Evolutionary conservation across 768 basidiomycete species (phyloP).

Genomic region (Amanita brunnescens): DNA sequence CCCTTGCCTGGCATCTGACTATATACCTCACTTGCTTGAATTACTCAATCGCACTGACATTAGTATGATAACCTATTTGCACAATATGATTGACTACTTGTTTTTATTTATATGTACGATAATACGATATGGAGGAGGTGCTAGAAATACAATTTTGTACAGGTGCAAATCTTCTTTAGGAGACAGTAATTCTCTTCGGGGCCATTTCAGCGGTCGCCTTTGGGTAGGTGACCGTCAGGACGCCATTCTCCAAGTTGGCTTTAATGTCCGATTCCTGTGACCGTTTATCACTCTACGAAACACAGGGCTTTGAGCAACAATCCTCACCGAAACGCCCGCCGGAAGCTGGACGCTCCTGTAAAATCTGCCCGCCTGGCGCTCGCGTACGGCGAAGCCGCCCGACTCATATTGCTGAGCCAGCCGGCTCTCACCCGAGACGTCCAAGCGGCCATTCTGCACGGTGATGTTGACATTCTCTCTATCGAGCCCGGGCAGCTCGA

Average conservation of each 20-base stretch:
- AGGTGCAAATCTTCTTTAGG: neutral
- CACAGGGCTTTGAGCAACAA: neutral
- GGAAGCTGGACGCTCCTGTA: conserved; percentile 39
- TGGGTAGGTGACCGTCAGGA: conserved; percentile 38
- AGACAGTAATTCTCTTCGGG: conserved; percentile 27
- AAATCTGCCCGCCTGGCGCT: conserved; percentile 37
- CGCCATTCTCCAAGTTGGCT: conserved; percentile 35
- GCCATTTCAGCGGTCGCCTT: conserved; percentile 26
- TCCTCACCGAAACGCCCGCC: conserved; percentile 37
- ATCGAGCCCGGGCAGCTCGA: conserved; percentile 48
- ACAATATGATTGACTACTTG: too few relatives aligned
- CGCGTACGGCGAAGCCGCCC: conserved; percentile 32
- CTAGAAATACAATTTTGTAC: neutral
- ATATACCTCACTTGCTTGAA: neutral
- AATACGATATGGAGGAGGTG: neutral
- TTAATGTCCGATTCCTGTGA: conserved; percentile 23
- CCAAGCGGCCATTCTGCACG: conserved; percentile 38
- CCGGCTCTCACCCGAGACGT: conserved; percentile 38
- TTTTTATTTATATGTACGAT: neutral
- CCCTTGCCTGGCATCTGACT: neutral
- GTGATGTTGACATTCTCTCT: conserved; percentile 44
- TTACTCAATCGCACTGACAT: too few relatives aligned
- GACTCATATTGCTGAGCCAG: conserved; percentile 23
- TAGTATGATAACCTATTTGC: too few relatives aligned
- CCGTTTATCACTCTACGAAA: neutral